Conservation (phyloP, 2,329 filamentous ascomycete genomes). For the Berkeleyomyces basicola region DNA sequence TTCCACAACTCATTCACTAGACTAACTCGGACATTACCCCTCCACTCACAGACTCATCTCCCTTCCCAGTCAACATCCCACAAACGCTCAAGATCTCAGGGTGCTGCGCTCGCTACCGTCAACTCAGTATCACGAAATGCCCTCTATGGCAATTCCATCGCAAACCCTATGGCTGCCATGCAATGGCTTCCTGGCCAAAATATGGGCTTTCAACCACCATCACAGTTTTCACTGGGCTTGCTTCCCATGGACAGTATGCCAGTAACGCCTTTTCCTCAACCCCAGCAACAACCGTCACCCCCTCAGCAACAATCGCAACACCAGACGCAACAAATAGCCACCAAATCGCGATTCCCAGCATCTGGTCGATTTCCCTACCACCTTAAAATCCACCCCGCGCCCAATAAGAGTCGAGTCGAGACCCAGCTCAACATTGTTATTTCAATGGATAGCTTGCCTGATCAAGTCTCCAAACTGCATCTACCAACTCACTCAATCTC, state of each 20-base stretch:
- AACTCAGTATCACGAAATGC: slow-evolving; percentile 3
- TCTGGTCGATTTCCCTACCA: slow-evolving; percentile 8
- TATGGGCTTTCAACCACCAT: slow-evolving; percentile 3
- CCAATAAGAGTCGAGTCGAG: slow-evolving; percentile 48
- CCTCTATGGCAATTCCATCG: slow-evolving; percentile 6
- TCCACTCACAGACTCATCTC: slow-evolving; percentile 1
- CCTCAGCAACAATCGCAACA: slow-evolving; percentile 3
- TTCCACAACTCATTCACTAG: not conserved
- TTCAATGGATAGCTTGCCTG: slow-evolving; percentile 57
- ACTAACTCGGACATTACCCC: not conserved
- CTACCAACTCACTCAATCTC: slow-evolving; percentile 83
- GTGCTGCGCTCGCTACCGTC: slow-evolving; percentile 3
- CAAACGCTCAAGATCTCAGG: slow-evolving; percentile 10
- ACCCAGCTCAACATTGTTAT: slow-evolving; percentile 87
- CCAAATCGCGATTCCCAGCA: not conserved
- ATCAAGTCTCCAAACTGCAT: slow-evolving; percentile 62
- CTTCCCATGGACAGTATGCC: slow-evolving; percentile 6
- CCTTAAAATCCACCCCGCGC: slow-evolving; percentile 13
- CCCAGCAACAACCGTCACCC: slow-evolving; percentile 2
- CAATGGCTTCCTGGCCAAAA: slow-evolving; percentile 8
- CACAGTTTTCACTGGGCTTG: slow-evolving; percentile 8
- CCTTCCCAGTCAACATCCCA: slow-evolving; percentile 10
- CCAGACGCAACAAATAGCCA: not conserved
- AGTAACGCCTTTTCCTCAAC: not conserved
- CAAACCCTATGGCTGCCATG: slow-evolving; percentile 3